phyloP scores from a whole-genome alignment of 2,329 filamentous ascomycete species.

The Graphilbum ipis-grandicollis region DNA sequence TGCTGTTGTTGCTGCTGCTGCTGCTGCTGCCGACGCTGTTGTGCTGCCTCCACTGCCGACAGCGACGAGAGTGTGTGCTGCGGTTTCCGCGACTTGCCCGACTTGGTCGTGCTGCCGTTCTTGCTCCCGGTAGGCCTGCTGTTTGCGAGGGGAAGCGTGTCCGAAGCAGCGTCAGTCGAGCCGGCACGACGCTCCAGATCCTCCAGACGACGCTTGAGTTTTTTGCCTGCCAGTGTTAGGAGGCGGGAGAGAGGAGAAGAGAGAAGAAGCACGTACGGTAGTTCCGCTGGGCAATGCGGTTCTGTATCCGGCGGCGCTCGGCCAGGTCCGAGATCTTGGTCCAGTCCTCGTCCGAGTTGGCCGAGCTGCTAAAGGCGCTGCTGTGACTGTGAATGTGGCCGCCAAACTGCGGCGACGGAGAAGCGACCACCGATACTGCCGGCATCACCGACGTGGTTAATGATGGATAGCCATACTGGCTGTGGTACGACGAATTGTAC shows the following conservation, averaged over 20 bases:
- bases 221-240: slow-evolving; percentile 47
- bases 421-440: slow-evolving; percentile 13
- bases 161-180: slow-evolving; percentile 3
- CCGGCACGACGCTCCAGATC: slow-evolving; percentile 68
- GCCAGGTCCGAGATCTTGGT: slow-evolving; percentile 97
- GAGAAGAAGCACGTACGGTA: slow-evolving; percentile 48
- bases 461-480: slow-evolving; percentile 20
- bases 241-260: no score
- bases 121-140: slow-evolving; percentile 11
- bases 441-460: slow-evolving; percentile 10
- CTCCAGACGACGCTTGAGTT: slow-evolving; percentile 78
- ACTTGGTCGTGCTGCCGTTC: slow-evolving; percentile 6
- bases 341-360: slow-evolving; percentile 95
- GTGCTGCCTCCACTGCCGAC: slow-evolving; percentile 8
- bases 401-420: slow-evolving; percentile 46
- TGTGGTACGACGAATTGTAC: slow-evolving; percentile 23
- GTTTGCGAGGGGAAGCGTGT: no score
- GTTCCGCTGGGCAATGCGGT: slow-evolving; percentile 93
- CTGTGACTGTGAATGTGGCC: slow-evolving; percentile 69
- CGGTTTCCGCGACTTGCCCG: slow-evolving; percentile 22
- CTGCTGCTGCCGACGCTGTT: slow-evolving; percentile 11
- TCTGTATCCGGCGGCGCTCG: slow-evolving; percentile 86
- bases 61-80: slow-evolving; percentile 12
- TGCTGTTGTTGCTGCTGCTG: slow-evolving; percentile 9
- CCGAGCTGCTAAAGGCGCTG: slow-evolving; percentile 86